A percentile compares a stretch with the other conserved stretches of the same genome.
Conservation (phyloP, 768 basidiomycete species). For the Podaxis sp. region DNA sequence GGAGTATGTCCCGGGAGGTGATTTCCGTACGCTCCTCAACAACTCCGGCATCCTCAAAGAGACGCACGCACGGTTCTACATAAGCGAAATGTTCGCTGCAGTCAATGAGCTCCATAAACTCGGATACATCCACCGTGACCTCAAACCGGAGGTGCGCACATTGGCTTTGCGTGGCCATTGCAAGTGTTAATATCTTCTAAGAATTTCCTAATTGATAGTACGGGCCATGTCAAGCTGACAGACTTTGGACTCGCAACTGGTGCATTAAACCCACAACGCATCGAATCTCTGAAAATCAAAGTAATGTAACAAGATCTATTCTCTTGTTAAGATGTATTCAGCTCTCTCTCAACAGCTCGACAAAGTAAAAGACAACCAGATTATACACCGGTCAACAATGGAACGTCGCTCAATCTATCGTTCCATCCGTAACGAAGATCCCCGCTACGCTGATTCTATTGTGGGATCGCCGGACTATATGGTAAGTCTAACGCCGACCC, state of each 20-base stretch:
- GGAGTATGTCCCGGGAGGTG: conserved; percentile 99
- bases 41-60: conserved; percentile 98
- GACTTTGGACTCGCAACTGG: conserved; percentile 98
- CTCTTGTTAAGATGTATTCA: not conserved
- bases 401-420: conserved; percentile 95
- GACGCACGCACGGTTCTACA: conserved; percentile 95
- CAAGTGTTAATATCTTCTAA: conserved; percentile 23
- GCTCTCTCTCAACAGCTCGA: conserved; percentile 63
- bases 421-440: conserved; percentile 84
- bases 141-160: conserved; percentile 88
- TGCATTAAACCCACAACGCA: conserved; percentile 88
- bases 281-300: conserved; percentile 92
- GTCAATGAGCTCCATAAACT: conserved; percentile 95
- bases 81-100: conserved; percentile 94
- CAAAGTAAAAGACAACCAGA: conserved; percentile 90
- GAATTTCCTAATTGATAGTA: conserved; percentile 96
- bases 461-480: conserved; percentile 99
- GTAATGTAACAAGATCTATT: conserved; percentile 29
- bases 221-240: conserved; percentile 95
- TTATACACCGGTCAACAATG: conserved; percentile 87
- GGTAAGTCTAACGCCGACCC: conserved; percentile 34
- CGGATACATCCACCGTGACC: conserved; percentile 96
- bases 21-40: conserved; percentile 95
- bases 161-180: not conserved
- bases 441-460: conserved; percentile 93